Evolutionary conservation across 805 yeast species (phyloP), one percentile per base, ranked within the genome.

Genomic region (Danielozyma ontarioensis): DNA sequence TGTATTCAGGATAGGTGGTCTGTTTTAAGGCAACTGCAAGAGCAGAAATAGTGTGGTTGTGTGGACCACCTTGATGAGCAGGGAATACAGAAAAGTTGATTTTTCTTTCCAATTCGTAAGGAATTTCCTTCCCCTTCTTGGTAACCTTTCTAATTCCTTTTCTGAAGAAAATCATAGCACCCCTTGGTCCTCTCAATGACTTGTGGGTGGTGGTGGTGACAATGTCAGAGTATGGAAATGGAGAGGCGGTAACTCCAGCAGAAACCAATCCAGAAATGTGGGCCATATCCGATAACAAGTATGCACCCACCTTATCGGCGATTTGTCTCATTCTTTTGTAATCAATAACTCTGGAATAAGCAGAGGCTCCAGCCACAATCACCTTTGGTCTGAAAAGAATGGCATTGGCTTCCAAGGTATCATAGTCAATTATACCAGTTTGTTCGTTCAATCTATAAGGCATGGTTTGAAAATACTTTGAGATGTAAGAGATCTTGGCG

Each of bases 31-130:
- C 97, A 44, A 89, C 93, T 13, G 97, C 97, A 53, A 93, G 70
- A 23, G 97, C 98, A 49, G 97, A 83, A 59, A 93, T 93, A 48
- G 98, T 93, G 71, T 93, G 98, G 75, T 93, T 93, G 70, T 93
- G 97, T 53, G 98, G 98, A 61, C 98, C 98, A 74, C 98, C 98
- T 74, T 93, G 98, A 68, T 93, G 98, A 48, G 96, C 98, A 54
- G 98, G 98, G 90, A 93, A 93, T 35, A 93, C 98, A 7, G 97
- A 88, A 65, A 93, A 93, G 76, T 93, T 93, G 68, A 93, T 89
- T 61, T 86, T 86, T 64, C 78, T 82, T 68, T 93, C 97, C 62
- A 93, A 78, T 52, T 93, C 97, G 65, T 89, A 93, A 38, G 72
- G 68, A 38, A 87, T 70, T 67, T 88, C 96, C 70, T 87, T 85